A percentile compares a stretch with the other conserved stretches of the same genome.
Evolutionary conservation across 1,284 basidiomycete species (phyloP).

Genomic region (Cryptococcus sp.): DNA sequence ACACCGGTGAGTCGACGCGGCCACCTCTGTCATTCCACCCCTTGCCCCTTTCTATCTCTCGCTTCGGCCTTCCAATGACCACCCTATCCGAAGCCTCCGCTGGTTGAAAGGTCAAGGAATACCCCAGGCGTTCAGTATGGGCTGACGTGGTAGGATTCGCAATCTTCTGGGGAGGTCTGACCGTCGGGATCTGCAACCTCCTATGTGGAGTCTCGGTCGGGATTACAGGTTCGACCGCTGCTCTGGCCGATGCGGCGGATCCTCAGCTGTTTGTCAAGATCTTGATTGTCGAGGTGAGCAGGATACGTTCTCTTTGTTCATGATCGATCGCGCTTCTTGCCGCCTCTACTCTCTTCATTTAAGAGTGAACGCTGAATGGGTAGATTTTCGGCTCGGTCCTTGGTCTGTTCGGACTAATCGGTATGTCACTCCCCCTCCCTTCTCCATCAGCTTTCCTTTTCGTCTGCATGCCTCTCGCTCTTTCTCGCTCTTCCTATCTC

Average conservation of each 20-base stretch:
- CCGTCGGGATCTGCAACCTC: conserved; percentile 82
- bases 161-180: conserved; percentile 90
- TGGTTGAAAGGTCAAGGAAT: too few species aligned
- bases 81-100: background rate
- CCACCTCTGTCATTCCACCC: background rate
- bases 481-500: too few species aligned
- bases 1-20: conserved; percentile 61
- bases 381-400: conserved; percentile 88
- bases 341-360: background rate
- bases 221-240: conserved; percentile 85
- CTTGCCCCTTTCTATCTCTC: background rate
- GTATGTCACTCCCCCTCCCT: conserved; percentile 55
- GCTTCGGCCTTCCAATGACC: too few species aligned
- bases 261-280: conserved; percentile 90
- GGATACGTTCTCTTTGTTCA: too few species aligned
- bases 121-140: too few species aligned
- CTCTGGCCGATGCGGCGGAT: conserved; percentile 86
- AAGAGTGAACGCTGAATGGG: conserved; percentile 9
- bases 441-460: too few species aligned
- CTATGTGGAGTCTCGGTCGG: conserved; percentile 88
- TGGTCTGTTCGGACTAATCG: conserved; percentile 85
- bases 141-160: conserved; percentile 72
- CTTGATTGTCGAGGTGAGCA: conserved; percentile 67
- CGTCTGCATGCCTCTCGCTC: too few species aligned
- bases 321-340: background rate